Base-by-base conservation (phyloP, 352 stramenopile genomes). In the Globisporangium viniferum region DNA sequence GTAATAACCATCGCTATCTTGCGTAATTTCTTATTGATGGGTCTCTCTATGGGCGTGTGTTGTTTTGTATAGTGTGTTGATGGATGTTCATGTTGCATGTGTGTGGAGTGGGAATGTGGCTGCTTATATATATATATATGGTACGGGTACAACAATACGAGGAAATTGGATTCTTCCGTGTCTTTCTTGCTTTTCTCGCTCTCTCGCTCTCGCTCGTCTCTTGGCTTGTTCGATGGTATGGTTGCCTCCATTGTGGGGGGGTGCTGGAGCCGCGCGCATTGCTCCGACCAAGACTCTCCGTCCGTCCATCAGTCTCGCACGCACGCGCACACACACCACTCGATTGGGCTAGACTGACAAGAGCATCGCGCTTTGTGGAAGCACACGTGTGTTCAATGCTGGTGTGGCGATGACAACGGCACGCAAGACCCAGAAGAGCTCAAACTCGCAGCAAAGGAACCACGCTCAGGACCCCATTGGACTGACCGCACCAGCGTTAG, bases 1-100 rank as follows among this genome's bases (percentile, higher is more conserved):
- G 88, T 95, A 92, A 72, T 15, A 46, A 54, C 20, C 59, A 59
- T 41, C 24, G 14, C 6, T 29, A 14, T 35, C 68, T 73, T 59
- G 68, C n/a, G 18, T 18, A 29, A 36, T 73, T 20, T 10, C 14
- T 64, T 63, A 64, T 15, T 48, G 46, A 48, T 18, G 39, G 39
- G 14, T 44, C 36, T 44, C 36, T 66, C 36, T 66, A 48, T 68
- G n/a, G 6, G 59, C 5, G 6, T 44, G 24, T 12, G 8, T 54
- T 20, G 7, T 39, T 64, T 24, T 44, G 20, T 29, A n/a, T 48
- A 24, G 36, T 36, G 22, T 53, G 22, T 8, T n/a, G 46, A 33
- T 41, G 6, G 8, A 48, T 59, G 60, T 29, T 57, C 39, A 46
- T 46, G 22, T 35, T 24, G 24, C 9, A 27, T 33, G 24, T 33